Percentiles rank a stretch among this genome's conserved stretches.
Conservation (phyloP, 2,329 filamentous ascomycete species). For the Fusarium sp. region DNA sequence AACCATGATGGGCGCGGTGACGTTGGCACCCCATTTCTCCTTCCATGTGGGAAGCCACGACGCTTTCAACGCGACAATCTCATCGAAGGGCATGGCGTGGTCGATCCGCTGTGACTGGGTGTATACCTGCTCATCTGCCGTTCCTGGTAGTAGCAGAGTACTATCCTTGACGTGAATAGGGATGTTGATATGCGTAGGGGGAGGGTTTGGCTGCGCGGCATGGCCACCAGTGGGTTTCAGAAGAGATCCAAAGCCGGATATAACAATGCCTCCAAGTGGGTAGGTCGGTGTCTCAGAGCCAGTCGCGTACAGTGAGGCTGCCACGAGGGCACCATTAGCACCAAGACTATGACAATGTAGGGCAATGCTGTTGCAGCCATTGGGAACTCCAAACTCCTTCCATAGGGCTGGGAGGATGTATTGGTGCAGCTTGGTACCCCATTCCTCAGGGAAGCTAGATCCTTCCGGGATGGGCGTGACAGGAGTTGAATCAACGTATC, state of each 20-base stretch:
- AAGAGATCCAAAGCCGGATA: slow-evolving; percentile 32
- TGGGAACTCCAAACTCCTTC: slow-evolving; percentile 22
- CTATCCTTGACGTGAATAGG: slow-evolving; percentile 31
- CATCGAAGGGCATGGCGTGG: slow-evolving; percentile 30
- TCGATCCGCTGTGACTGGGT: slow-evolving; percentile 26
- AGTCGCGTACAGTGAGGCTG: slow-evolving; percentile 25
- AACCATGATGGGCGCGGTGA: slow-evolving; percentile 32
- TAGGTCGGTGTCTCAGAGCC: slow-evolving; percentile 4
- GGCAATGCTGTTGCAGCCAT: slow-evolving; percentile 31
- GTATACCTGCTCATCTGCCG: slow-evolving; percentile 27
- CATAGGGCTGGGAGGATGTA: slow-evolving; percentile 35
- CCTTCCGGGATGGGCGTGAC: slow-evolving; percentile 20
- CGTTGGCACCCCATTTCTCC: slow-evolving; percentile 28
- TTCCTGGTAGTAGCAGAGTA: slow-evolving; percentile 30
- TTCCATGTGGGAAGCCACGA: slow-evolving; percentile 35
- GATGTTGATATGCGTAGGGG: slow-evolving; percentile 23
- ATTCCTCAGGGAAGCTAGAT: slow-evolving; percentile 35
- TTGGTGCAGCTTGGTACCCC: slow-evolving; percentile 21
- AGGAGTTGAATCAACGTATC: slow-evolving; percentile 30
- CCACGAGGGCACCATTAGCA: slow-evolving; percentile 25
- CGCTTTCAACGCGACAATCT: slow-evolving; percentile 18
- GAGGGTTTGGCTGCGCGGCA: slow-evolving; percentile 11
- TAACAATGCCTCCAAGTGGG: slow-evolving; percentile 29
- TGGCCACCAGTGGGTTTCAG: slow-evolving; percentile 26
- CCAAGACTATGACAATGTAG: slow-evolving; percentile 37